These are phyloP conservation scores for Wickerhamiella slavikovae DNA, from an alignment of 805 yeast species.

Conservation along the genomic window DNA sequence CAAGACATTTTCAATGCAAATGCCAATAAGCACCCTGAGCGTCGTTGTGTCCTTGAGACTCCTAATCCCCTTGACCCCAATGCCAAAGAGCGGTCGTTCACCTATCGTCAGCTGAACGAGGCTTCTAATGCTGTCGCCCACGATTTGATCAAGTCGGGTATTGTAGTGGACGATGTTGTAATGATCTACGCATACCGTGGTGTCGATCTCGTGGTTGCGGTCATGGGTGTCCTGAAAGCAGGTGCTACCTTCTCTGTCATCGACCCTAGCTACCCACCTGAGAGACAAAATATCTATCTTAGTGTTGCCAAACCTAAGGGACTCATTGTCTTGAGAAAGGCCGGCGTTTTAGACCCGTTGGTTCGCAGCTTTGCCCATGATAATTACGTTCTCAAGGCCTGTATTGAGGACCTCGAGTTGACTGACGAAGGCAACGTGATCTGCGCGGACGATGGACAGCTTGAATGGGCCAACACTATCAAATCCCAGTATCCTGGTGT, in stretches of 20 bases:
- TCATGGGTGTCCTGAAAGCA: conserved; percentile 93
- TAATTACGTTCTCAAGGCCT: conserved; percentile 52
- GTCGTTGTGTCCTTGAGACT: conserved; percentile 86
- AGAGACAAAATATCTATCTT: conserved; percentile 82
- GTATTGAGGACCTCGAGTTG: conserved; percentile 59
- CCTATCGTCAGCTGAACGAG: conserved; percentile 72
- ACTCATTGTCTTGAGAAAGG: conserved; percentile 72
- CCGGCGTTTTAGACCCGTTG: conserved; percentile 57
- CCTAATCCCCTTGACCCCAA: conserved; percentile 29
- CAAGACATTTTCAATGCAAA: conserved; percentile 87
- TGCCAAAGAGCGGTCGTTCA: conserved; percentile 47
- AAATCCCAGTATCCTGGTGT: conserved; percentile 50
- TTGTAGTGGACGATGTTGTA: conserved; percentile 80
- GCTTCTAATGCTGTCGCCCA: conserved; percentile 90
- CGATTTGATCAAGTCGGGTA: conserved; percentile 60
- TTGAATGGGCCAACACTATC: conserved; percentile 28
- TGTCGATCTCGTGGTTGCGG: conserved; percentile 90
- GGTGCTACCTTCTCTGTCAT: conserved; percentile 98
- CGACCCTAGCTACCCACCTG: conserved; percentile 98
- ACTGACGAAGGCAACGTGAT: conserved; percentile 50
- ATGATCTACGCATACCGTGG: conserved; percentile 97
- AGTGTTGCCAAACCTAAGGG: conserved; percentile 89
- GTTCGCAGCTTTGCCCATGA: conserved; percentile 60
- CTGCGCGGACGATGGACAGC: background rate
- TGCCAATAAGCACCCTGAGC: conserved; percentile 66